phyloP scores from a whole-genome alignment of 2,329 filamentous ascomycete genomes.

The Ophiostoma quercus region DNA sequence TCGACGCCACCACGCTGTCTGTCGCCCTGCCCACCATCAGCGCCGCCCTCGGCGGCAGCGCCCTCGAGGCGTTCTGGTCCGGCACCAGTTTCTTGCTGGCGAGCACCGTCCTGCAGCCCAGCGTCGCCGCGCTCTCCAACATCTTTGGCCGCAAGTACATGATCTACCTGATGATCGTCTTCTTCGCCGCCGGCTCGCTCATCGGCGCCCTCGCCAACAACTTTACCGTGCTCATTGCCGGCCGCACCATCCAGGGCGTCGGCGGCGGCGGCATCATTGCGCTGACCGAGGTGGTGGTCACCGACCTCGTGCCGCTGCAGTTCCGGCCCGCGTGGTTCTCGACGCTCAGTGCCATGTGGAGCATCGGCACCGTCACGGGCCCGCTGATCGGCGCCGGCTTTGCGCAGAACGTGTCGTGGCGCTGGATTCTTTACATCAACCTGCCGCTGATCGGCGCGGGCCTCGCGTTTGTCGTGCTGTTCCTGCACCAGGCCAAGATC shows the following conservation, averaged over 20 bases:
- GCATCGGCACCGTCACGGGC: slow-evolving; percentile 28
- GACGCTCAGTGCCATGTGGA: slow-evolving; percentile 27
- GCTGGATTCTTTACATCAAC: slow-evolving; percentile 43
- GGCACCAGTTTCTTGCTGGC: slow-evolving; percentile 65
- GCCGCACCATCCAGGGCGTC: slow-evolving; percentile 36
- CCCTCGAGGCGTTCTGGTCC: slow-evolving; percentile 63
- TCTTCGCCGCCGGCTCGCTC: slow-evolving; percentile 31
- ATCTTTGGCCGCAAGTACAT: slow-evolving; percentile 29
- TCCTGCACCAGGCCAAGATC: slow-evolving; percentile 37
- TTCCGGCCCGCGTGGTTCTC: slow-evolving; percentile 30
- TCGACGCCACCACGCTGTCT: slow-evolving; percentile 61
- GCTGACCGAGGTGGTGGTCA: slow-evolving; percentile 35
- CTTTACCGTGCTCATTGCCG: slow-evolving; percentile 33
- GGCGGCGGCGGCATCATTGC: slow-evolving; percentile 37
- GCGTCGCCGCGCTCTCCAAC: slow-evolving; percentile 31
- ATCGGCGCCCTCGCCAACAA: slow-evolving; percentile 32
- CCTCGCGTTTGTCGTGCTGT: slow-evolving; percentile 27
- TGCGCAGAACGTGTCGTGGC: slow-evolving; percentile 29
- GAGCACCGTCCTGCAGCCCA: slow-evolving; percentile 54
- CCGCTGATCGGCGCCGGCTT: slow-evolving; percentile 30
- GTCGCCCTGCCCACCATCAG: slow-evolving; percentile 53
- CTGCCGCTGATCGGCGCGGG: slow-evolving; percentile 37
- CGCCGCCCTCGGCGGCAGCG: slow-evolving; percentile 46
- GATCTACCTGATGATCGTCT: slow-evolving; percentile 25
- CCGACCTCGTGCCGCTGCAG: slow-evolving; percentile 32